These are phyloP conservation scores for Tremella mesenterica DNA, from an alignment of 768 basidiomycete genomes.

Conservation along the genomic window DNA sequence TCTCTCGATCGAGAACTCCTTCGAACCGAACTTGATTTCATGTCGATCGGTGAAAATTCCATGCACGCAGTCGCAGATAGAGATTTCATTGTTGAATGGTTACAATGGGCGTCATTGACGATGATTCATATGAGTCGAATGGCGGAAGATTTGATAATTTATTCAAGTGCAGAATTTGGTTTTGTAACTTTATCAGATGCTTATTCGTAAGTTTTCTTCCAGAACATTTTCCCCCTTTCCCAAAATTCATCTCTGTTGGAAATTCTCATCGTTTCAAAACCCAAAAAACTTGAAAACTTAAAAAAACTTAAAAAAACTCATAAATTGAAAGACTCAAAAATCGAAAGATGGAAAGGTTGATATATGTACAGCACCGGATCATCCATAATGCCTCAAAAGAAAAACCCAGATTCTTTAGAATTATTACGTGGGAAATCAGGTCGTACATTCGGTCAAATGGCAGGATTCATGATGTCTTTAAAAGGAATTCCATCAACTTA, in stretches of 20 bases:
- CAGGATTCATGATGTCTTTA: constrained; percentile 93
- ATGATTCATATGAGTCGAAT: constrained; percentile 91
- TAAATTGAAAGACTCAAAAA: too few relatives aligned
- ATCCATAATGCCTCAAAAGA: constrained; percentile 99
- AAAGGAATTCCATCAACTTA: constrained; percentile 98
- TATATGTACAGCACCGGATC: constrained; percentile 85
- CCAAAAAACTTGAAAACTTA: too few relatives aligned
- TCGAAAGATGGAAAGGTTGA: neutral
- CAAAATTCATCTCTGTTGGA: constrained; percentile 5
- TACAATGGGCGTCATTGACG: constrained; percentile 89
- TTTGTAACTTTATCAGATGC: constrained; percentile 95
- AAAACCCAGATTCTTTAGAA: constrained; percentile 95
- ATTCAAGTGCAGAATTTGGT: constrained; percentile 94
- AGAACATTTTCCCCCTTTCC: neutral
- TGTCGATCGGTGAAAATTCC: constrained; percentile 84
- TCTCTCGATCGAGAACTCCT: constrained; percentile 87
- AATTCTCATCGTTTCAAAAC: neutral
- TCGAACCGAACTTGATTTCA: constrained; percentile 79
- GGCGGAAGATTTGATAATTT: constrained; percentile 92
- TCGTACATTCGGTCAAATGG: constrained; percentile 92
- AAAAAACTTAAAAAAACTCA: too few relatives aligned
- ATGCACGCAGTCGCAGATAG: constrained; percentile 94
- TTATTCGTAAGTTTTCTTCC: constrained; percentile 61
- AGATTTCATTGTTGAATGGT: constrained; percentile 92
- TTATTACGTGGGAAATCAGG: constrained; percentile 91